These are phyloP conservation scores for Diophrys sp. DNA, from an alignment of 73 alveolate species.

Conservation along the genomic window DNA sequence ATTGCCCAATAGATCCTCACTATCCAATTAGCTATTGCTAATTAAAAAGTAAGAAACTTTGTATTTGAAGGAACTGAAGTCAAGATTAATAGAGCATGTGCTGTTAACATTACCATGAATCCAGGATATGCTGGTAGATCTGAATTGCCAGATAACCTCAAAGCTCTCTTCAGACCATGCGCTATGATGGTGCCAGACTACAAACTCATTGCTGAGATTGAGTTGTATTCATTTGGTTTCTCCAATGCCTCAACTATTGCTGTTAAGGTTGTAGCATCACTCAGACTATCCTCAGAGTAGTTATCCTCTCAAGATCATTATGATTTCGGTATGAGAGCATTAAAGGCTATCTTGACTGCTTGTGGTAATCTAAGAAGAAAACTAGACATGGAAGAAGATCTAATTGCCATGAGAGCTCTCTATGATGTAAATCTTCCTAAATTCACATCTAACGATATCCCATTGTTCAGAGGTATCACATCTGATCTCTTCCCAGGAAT, in stretches of 20 bases:
- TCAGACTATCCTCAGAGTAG: constrained; percentile 96
- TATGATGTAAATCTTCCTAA: constrained; percentile 97
- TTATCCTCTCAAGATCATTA: constrained; percentile 98
- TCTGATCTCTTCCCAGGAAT: constrained; percentile 99
- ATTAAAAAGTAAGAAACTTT: too few relatives aligned
- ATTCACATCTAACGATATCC: constrained; percentile 61
- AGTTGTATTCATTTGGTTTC: constrained; percentile 94
- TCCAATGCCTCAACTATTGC: constrained; percentile 99
- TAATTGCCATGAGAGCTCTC: constrained; percentile 92
- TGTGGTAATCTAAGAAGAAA: constrained; percentile 97
- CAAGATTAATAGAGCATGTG: constrained; percentile 95
- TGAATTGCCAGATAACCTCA: constrained; percentile 98
- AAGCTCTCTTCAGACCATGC: constrained; percentile 96
- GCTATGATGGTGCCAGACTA: constrained; percentile 99
- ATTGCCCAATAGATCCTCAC: too few relatives aligned
- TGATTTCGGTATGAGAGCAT: constrained; percentile 99
- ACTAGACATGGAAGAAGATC: constrained; percentile 92
- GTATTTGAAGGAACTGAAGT: too few relatives aligned
- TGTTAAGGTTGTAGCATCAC: constrained; percentile 96
- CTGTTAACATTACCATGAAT: constrained; percentile 99
- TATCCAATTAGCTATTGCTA: too few relatives aligned
- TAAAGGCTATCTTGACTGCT: constrained; percentile 97
- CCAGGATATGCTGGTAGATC: constrained; percentile 99
- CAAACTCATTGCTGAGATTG: constrained; percentile 90
- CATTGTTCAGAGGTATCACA: constrained; percentile 76